Conservation (phyloP, 2,329 filamentous ascomycete genomes). For the Cladosporium sp. region DNA sequence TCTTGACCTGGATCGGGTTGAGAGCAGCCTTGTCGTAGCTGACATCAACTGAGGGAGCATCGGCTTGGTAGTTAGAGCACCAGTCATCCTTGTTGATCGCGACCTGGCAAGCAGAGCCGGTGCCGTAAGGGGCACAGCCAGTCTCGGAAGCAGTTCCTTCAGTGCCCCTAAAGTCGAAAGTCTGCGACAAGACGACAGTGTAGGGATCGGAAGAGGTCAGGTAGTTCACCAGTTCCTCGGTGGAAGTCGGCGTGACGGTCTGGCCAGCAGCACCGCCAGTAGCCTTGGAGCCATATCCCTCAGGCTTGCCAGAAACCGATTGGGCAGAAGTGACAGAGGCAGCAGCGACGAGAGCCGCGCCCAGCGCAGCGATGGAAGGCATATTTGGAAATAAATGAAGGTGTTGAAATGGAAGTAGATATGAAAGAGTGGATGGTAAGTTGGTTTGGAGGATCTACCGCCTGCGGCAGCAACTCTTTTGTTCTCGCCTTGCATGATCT, state of each 20-base stretch:
- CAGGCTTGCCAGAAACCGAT: constrained; percentile 32
- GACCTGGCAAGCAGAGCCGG: constrained; percentile 51
- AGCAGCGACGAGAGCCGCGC: constrained; percentile 5
- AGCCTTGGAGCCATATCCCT: constrained; percentile 46
- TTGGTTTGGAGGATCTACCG: background rate
- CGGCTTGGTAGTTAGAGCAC: constrained; percentile 49
- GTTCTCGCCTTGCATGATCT: background rate
- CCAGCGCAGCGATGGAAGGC: constrained; percentile 13
- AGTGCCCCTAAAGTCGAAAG: constrained; percentile 49
- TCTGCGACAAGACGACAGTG: constrained; percentile 56
- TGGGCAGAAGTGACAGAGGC: constrained; percentile 2
- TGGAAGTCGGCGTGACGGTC: constrained; percentile 33
- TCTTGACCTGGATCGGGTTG: constrained; percentile 37
- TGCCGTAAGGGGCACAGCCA: constrained; percentile 56
- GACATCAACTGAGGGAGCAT: constrained; percentile 20
- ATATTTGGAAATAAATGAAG: background rate
- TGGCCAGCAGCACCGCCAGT: constrained; percentile 52
- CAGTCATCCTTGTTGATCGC: constrained; percentile 58
- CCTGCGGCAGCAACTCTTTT: background rate
- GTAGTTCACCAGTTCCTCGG: constrained; percentile 55
- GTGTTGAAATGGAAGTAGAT: background rate
- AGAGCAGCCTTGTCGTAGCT: constrained; percentile 55
- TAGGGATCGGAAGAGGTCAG: constrained; percentile 51
- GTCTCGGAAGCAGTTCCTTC: constrained; percentile 46
- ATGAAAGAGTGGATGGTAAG: constrained; percentile 7